Conservation (phyloP, 768 basidiomycete species). For the Chalciporus piperatus region DNA sequence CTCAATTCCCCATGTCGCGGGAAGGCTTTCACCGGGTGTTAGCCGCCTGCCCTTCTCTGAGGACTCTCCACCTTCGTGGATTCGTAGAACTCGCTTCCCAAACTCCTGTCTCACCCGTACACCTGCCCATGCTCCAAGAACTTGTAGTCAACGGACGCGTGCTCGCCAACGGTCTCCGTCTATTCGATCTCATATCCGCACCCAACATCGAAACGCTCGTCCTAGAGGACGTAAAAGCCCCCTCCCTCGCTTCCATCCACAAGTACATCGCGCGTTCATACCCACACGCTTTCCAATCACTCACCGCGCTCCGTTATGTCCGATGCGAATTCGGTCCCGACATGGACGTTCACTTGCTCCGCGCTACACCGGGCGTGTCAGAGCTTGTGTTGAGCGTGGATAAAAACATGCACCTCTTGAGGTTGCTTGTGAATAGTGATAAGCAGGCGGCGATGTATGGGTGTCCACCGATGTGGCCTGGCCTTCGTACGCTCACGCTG, state of each 20-base stretch:
- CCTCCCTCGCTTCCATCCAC: constrained; percentile 27
- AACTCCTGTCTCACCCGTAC: constrained; percentile 19
- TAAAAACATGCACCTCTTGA: constrained; percentile 27
- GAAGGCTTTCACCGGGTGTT: constrained; percentile 21
- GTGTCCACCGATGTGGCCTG: constrained; percentile 29
- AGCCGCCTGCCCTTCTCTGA: constrained; percentile 19
- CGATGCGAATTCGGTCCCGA: constrained; percentile 31
- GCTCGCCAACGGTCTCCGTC: constrained; percentile 27
- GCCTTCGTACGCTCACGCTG: constrained; percentile 24
- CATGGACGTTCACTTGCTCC: constrained; percentile 31
- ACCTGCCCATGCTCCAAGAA: constrained; percentile 26
- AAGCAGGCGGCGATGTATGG: constrained; percentile 30
- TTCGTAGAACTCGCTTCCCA: constrained; percentile 27
- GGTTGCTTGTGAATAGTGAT: constrained; percentile 33
- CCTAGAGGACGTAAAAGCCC: constrained; percentile 30
- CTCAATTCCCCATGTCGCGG: constrained; percentile 29
- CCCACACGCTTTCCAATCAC: constrained; percentile 28
- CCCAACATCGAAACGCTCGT: constrained; percentile 32
- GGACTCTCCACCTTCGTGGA: constrained; percentile 29
- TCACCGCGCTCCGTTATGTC: constrained; percentile 27
- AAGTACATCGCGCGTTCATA: constrained; percentile 25
- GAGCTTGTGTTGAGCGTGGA: constrained; percentile 33
- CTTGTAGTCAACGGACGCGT: constrained; percentile 31
- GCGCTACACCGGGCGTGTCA: constrained; percentile 30
- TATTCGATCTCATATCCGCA: constrained; percentile 31